Conservation (phyloP, 257 asterid species). For the Pogostemon cablin region DNA sequence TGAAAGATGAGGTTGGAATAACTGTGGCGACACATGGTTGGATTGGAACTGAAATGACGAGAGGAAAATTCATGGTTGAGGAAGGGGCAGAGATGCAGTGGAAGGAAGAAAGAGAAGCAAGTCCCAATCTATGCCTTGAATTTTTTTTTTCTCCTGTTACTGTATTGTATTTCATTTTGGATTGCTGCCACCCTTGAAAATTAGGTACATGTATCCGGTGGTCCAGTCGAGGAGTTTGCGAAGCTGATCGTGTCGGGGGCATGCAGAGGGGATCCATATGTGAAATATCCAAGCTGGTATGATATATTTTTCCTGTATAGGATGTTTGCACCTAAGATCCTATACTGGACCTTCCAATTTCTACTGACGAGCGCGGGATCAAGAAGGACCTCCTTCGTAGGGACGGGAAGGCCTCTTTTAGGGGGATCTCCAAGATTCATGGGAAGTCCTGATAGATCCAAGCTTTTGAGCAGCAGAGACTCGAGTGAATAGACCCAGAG, state of each 20-base stretch:
- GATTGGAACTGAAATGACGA: conserved; percentile 73
- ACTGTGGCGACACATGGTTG: conserved; percentile 93
- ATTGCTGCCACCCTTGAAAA: neutral
- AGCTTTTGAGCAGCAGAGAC: conserved; percentile 38
- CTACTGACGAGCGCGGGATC: conserved; percentile 47
- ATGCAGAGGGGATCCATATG: conserved; percentile 75
- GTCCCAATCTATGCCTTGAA: neutral
- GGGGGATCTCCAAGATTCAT: conserved; percentile 36
- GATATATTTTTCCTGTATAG: conserved; percentile 69
- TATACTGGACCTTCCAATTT: conserved; percentile 66
- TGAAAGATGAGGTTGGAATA: conserved; percentile 70
- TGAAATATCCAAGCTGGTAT: conserved; percentile 87
- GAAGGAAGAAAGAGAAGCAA: conserved; percentile 90
- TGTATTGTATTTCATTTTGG: too few species aligned
- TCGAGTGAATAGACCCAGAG: conserved; percentile 29
- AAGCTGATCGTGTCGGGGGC: conserved; percentile 74
- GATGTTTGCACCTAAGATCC: conserved; percentile 73
- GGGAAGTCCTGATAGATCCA: conserved; percentile 30
- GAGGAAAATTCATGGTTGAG: conserved; percentile 82
- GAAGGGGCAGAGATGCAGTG: conserved; percentile 97
- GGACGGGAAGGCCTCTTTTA: conserved; percentile 68
- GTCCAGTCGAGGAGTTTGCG: conserved; percentile 77
- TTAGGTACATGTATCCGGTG: conserved; percentile 67
- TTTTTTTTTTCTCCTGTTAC: too few species aligned
- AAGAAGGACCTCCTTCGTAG: conserved; percentile 66